Conservation (phyloP, 2,329 filamentous ascomycete genomes). For the Diplodia intermedia region DNA sequence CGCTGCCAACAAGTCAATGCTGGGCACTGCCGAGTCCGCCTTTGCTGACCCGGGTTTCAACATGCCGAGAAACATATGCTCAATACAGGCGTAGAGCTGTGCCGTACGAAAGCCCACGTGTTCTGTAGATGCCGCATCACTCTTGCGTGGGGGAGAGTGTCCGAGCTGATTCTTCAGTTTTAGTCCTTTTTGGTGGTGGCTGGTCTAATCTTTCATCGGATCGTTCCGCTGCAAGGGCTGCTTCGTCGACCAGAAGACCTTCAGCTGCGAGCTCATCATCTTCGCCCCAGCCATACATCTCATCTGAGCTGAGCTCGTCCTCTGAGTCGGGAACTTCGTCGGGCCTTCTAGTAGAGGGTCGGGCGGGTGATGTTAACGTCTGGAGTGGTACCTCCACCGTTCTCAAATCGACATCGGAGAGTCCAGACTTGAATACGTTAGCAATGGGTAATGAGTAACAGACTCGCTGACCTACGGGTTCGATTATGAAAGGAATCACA, state of each 20-base stretch:
- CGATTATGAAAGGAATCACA: slow-evolving; percentile 59
- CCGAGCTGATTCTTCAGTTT: not conserved
- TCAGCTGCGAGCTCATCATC: slow-evolving; percentile 61
- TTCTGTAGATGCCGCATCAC: not conserved
- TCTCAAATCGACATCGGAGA: slow-evolving; percentile 39
- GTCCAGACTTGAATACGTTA: slow-evolving; percentile 43
- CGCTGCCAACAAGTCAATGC: too few relatives aligned
- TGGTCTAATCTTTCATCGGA: not conserved
- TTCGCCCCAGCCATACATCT: slow-evolving; percentile 76
- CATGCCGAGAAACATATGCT: too few relatives aligned
- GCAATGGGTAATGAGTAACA: slow-evolving; percentile 35
- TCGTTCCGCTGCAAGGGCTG: slow-evolving; percentile 29
- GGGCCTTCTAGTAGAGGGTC: slow-evolving; percentile 64
- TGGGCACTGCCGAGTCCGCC: not conserved
- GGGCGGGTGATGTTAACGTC: slow-evolving; percentile 35
- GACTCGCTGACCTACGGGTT: slow-evolving; percentile 51
- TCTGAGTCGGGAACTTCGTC: slow-evolving; percentile 66
- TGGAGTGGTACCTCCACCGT: slow-evolving; percentile 23
- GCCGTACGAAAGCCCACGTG: not conserved
- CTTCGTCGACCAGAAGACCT: slow-evolving; percentile 44
- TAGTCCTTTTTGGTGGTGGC: slow-evolving; percentile 18
- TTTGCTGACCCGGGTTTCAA: not conserved
- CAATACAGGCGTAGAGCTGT: not conserved
- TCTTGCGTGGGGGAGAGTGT: not conserved
- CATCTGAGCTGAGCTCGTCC: slow-evolving; percentile 66